Base-by-base conservation (phyloP, 163 green algal genomes). In the Chloroidium sp. region DNA sequence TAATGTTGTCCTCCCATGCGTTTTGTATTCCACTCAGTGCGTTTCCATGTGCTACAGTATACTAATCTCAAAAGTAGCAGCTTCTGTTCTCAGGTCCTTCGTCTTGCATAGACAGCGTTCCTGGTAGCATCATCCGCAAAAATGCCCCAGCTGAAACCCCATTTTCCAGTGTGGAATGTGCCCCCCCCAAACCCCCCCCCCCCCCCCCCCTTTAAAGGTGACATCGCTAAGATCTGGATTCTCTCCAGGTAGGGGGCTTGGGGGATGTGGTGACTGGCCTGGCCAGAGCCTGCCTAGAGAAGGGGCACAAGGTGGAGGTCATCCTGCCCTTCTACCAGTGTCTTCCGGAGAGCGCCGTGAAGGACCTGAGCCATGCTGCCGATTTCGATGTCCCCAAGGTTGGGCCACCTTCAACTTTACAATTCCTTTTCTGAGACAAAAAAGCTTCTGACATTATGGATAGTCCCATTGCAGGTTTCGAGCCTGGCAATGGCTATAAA, bases 241-340 rank as follows among this genome's bases (percentile, higher is more conserved):
- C 6, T 10, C 64, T 6, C 6, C 78, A 92, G 88, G 93, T 98
- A 4, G 95, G 95, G 8, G 95, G 95, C 69, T 92, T 99, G 83
- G 95, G 93, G 2, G 95, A 99, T 87, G 95, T 99, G 64, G 95
- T 98, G n/a, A 98, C 95, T 1, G 89, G 88, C 0, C 87, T 99
- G 78, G 91, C 87, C 0, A 87, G 95, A 0, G 95, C 95, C 0
- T 90, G 97, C 58, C 83, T 94, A 85, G 92, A 97, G 68, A 78
- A 90, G 74, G 91, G 94, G 0, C 89, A 97, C 87, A 75, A 85
- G 0, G 87, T 97, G 68, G 89, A 96, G 85, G 91, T 85, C 13
- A 76, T 82, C 57, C 74, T 85, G 82, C 77, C 77, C 62, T 82
- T 81, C 74, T 81, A 80, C 64, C 68, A 80, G 86, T 95, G 90